Evolutionary conservation across 1,284 basidiomycete genomes (phyloP).

Genomic region (Malassezia dermatis): DNA sequence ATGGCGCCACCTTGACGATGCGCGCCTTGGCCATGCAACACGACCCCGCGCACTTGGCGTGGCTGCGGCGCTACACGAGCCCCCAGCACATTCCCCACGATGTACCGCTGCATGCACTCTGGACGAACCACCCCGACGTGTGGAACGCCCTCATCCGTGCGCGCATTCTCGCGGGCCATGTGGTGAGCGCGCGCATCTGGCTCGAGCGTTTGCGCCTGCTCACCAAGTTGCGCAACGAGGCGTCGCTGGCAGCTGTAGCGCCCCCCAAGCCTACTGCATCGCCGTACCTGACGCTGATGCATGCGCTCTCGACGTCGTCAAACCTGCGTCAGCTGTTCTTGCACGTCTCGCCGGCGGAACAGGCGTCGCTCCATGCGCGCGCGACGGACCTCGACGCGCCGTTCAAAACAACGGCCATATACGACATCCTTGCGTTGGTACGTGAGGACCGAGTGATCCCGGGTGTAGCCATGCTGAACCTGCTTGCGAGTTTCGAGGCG

Average conservation of each 20-base stretch:
- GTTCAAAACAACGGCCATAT: constrained; percentile 4
- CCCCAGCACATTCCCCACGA: not conserved
- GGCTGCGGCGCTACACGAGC: not conserved
- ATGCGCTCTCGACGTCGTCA: not conserved
- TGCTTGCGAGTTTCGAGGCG: constrained; percentile 13
- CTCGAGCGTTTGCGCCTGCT: constrained; percentile 15
- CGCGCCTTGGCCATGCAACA: not conserved
- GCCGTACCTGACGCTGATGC: constrained; percentile 16
- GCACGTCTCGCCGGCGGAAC: not conserved
- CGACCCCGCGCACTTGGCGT: not conserved
- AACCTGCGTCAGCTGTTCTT: not conserved
- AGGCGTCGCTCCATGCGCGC: not conserved
- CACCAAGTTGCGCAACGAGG: not conserved
- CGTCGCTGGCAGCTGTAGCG: not conserved
- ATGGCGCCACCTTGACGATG: not conserved
- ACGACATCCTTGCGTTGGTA: constrained; percentile 1
- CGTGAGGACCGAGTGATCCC: constrained; percentile 5
- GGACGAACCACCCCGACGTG: constrained; percentile 1
- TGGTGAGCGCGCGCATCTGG: constrained; percentile 6
- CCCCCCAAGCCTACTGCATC: constrained; percentile 3
- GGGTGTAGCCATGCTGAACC: constrained; percentile 15
- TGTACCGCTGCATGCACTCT: not conserved
- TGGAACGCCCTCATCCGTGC: constrained; percentile 14
- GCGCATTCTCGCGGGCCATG: not conserved
- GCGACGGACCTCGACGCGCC: not conserved